Evolutionary conservation across 352 stramenopile genomes (phyloP), one percentile per base, ranked within the genome.

Genomic region (Paralagenidium karlingii): DNA sequence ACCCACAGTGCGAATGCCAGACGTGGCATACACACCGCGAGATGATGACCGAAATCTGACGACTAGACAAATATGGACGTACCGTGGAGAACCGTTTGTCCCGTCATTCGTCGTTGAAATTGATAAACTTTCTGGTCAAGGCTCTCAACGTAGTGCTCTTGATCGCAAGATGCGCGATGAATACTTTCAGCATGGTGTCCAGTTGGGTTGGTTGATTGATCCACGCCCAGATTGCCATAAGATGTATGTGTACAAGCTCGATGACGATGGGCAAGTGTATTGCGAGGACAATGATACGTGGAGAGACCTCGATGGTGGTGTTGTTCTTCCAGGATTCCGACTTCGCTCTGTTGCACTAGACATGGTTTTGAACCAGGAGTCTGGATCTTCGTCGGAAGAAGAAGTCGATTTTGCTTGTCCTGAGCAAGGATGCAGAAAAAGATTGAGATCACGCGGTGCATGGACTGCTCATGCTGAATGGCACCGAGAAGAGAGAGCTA

Each of bases 161-260:
- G 22, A 47, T 32, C 29, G 30, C 22, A 47, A 47, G 41, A 47
- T 47, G 41, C 20, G 41, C 15, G 15, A 47, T 18, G 24, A 47
- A 24, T 47, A 40, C 31, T 47, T 47, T 15, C 19, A 2, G 15
- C 41, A 47, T 33, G 31, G 41, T 24, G 41, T 47, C 10, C 41
- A 47, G 31, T 40, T 47, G 19, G 41, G 21, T 8, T 47, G 41
- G 41, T 24, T 47, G 29, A 47, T 47, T 13, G 41, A 47, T 33
- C 41, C 41, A 33, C 41, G 41, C 7, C 41, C 41, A 3, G 32
- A 47, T 5, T 40, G 31, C 31, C 41, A 31, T 12, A 40, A 25
- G 24, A 47, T 47, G 41, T 32, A 26, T 21, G 41, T 40, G 32
- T 47, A 47, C 41, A 34, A 34, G 24, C 19, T 47, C 41, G 16